Conservation (phyloP, 1,139 yeast genomes). For the Schizosaccharomyces versatilis region DNA sequence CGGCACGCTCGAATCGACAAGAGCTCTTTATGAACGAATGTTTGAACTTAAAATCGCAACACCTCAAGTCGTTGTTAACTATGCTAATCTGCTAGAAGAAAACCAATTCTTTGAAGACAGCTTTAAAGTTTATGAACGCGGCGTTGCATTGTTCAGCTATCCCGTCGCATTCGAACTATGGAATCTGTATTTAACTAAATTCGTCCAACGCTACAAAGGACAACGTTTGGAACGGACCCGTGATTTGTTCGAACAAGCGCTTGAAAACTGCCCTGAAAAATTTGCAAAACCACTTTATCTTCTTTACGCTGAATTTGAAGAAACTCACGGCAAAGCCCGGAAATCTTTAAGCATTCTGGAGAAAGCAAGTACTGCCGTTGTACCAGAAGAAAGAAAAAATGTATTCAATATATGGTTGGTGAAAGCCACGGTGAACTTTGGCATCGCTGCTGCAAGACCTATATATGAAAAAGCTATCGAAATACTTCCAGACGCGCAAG, state of each 20-base stretch:
- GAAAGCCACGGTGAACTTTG: constrained; percentile 19
- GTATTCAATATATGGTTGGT: constrained; percentile 20
- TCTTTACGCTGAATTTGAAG: constrained; percentile 43
- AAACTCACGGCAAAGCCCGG: constrained; percentile 25
- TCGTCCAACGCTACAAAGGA: constrained; percentile 21
- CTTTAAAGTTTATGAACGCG: constrained; percentile 45
- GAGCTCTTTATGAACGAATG: constrained; percentile 35
- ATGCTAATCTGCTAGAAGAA: constrained; percentile 39
- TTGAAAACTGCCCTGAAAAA: constrained; percentile 29
- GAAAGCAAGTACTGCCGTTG: constrained; percentile 23
- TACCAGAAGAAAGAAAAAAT: constrained; percentile 19
- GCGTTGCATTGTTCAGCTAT: constrained; percentile 37
- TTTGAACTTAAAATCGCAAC: constrained; percentile 48
- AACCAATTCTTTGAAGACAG: constrained; percentile 29
- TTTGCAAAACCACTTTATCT: constrained; percentile 29
- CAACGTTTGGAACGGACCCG: constrained; percentile 34
- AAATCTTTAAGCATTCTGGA: constrained; percentile 26
- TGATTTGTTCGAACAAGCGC: constrained; percentile 50
- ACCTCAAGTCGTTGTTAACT: constrained; percentile 42
- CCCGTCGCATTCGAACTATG: constrained; percentile 51
- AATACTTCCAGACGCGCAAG: constrained; percentile 20
- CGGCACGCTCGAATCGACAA: constrained; percentile 25
- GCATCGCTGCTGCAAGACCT: constrained; percentile 21
- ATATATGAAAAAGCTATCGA: constrained; percentile 27
- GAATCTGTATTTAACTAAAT: constrained; percentile 41